Evolutionary conservation across 2,329 filamentous ascomycete genomes (phyloP).

Genomic region (Diaporthe humulicola): DNA sequence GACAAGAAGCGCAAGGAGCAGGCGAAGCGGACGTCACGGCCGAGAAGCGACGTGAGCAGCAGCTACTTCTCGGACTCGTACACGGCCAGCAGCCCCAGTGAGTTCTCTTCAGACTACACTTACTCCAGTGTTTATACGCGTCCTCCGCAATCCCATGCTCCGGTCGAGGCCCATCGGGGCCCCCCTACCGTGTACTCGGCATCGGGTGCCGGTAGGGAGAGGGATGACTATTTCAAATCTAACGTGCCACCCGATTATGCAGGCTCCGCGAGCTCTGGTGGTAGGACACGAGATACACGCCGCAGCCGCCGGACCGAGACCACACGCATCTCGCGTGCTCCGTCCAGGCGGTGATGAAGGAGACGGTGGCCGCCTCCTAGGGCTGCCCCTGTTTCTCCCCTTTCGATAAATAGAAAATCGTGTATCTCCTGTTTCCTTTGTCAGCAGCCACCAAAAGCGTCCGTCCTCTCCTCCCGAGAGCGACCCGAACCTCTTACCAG

Average conservation of each 20-base stretch:
- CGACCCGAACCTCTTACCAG: constrained; percentile 39
- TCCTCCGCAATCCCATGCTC: constrained; percentile 28
- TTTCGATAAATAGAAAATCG: constrained; percentile 12
- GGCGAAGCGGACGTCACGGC: constrained; percentile 44
- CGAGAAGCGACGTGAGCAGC: constrained; percentile 62
- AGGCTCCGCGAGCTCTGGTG: constrained; percentile 56
- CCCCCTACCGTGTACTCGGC: constrained; percentile 27
- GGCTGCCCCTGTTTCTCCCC: constrained; percentile 13
- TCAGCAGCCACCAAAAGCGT: constrained; percentile 38
- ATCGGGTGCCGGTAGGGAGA: constrained; percentile 30
- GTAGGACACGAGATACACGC: constrained; percentile 54
- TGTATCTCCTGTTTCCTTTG: constrained; percentile 37
- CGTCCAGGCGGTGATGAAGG: constrained; percentile 37
- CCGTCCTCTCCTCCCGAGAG: constrained; percentile 39
- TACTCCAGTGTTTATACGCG: constrained; percentile 40
- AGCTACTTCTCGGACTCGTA: constrained; percentile 69
- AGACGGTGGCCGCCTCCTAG: constrained; percentile 16
- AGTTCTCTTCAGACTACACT: constrained; percentile 51
- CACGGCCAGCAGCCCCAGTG: constrained; percentile 64
- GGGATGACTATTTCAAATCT: constrained; percentile 41
- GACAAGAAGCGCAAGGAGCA: constrained; percentile 62
- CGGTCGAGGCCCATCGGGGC: constrained; percentile 27
- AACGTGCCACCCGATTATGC: constrained; percentile 39
- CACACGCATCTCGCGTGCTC: constrained; percentile 38
- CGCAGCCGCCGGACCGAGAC: constrained; percentile 42